Evolutionary conservation across 345 rosid genomes (phyloP).

Genomic region (Cardamine occulta): DNA sequence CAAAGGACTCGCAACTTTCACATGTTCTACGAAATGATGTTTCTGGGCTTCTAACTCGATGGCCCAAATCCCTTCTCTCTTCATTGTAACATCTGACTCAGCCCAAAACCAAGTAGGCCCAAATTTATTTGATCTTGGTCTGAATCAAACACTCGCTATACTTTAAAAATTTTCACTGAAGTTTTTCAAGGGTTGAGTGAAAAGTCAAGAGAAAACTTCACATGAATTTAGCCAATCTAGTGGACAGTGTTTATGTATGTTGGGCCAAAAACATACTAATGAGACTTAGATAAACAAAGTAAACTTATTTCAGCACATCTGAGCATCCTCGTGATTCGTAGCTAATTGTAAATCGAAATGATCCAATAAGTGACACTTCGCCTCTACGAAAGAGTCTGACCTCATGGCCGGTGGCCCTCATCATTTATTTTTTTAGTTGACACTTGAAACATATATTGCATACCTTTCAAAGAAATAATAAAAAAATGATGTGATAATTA

Average conservation of each 20-base stretch:
- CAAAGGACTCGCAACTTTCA: neutral
- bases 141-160: too few relatives aligned
- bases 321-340: neutral
- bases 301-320: slow-evolving; percentile 1
- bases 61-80: neutral
- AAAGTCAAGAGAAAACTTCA: neutral
- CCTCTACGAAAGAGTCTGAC: slow-evolving; percentile 7
- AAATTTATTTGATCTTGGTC: too few relatives aligned
- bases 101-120: neutral
- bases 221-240: neutral
- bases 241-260: neutral
- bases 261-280: slow-evolving; percentile 13
- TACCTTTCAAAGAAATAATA: slow-evolving; percentile 6
- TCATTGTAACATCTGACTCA: neutral
- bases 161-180: neutral
- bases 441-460: neutral
- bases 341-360: neutral
- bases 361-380: slow-evolving; percentile 14
- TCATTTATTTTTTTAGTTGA: slow-evolving; percentile 22
- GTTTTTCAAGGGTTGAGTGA: neutral
- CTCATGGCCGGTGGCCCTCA: neutral
- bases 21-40: neutral
- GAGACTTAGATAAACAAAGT: neutral
- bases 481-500: slow-evolving; percentile 28
- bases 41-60: neutral